Evolutionary conservation across 2,329 filamentous ascomycete genomes (phyloP).

Genomic region (Orbilia brochopaga): DNA sequence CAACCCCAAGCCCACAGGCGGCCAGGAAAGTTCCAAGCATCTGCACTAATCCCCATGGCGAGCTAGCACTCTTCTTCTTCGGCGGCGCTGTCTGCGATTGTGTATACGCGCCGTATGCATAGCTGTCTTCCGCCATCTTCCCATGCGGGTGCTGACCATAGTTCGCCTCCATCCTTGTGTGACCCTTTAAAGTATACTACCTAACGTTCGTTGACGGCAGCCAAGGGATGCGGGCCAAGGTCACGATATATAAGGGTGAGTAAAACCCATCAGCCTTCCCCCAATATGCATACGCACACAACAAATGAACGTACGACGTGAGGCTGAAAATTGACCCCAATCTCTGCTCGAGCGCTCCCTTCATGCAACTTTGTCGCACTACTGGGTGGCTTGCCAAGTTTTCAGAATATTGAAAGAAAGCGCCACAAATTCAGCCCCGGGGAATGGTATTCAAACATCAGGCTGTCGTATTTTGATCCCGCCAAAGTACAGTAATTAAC

Average conservation of each 20-base stretch:
- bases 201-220: neutral
- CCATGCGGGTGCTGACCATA: neutral
- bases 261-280: too few relatives aligned
- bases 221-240: neutral
- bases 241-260: neutral
- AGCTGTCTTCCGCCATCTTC: neutral
- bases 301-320: too few relatives aligned
- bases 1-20: constrained; percentile 7
- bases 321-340: neutral
- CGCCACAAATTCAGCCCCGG: neutral
- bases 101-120: neutral
- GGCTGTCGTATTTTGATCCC: too few relatives aligned
- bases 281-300: too few relatives aligned
- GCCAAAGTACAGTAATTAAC: too few relatives aligned
- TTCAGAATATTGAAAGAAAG: too few relatives aligned
- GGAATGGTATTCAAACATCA: neutral
- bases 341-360: neutral
- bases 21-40: constrained; percentile 11
- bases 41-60: constrained; percentile 8
- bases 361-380: neutral
- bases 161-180: neutral
- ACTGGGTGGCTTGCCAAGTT: too few relatives aligned
- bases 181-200: neutral
- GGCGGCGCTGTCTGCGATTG: neutral
- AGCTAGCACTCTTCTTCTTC: neutral